Base-by-base conservation (phyloP, 2,329 filamentous ascomycete genomes). In the Xylaria multiplex region DNA sequence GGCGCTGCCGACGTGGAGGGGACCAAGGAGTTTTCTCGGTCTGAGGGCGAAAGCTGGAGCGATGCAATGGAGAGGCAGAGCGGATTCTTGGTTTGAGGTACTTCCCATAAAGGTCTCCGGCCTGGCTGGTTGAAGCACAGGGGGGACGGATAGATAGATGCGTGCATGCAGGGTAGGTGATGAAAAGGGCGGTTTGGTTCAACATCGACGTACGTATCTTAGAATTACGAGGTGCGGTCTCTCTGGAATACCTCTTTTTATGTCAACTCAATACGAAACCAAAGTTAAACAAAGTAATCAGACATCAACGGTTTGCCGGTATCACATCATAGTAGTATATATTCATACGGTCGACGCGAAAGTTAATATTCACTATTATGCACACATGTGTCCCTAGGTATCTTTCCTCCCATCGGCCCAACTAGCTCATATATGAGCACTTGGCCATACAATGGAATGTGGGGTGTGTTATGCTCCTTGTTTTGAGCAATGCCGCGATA, bases 1-100 rank as follows among this genome's bases (percentile, higher is more conserved):
- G 86, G 87, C 8, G 79, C 71, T 8, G 79, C 77, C 2, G 84
- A 89, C 64, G 80, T 90, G 11, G 79, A 82, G 43, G 81, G 79
- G 13, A 76, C 79, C 3, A 75, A 80, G 68, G 80, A 80, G 69
- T 86, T 88, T 65, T 74, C 77, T 52, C 82, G 82, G 61, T 72
- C 73, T n/a, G 81, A 77, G 79, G 77, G 72, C 0, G 75, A 81
- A 73, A 80, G 70, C 9, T 90, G 88, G 87, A 75, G 74, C 9
- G 81, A 82, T 16, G 77, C 78, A 8, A 77, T 88, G 70, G 71
- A 72, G 62, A 72, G 69, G 1, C 77, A 80, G 22, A 63, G 79
- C 14, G 35, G 59, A 16, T 86, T 83, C 80, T 72, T 86, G 22
- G 78, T 72, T 16, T 69, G 35, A 64, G 27, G 19, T 13, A 4